Percentiles rank a stretch among this genome's conserved stretches.
Evolutionary conservation across 257 asterid species (phyloP).

Genomic region (Coffea canephora): DNA sequence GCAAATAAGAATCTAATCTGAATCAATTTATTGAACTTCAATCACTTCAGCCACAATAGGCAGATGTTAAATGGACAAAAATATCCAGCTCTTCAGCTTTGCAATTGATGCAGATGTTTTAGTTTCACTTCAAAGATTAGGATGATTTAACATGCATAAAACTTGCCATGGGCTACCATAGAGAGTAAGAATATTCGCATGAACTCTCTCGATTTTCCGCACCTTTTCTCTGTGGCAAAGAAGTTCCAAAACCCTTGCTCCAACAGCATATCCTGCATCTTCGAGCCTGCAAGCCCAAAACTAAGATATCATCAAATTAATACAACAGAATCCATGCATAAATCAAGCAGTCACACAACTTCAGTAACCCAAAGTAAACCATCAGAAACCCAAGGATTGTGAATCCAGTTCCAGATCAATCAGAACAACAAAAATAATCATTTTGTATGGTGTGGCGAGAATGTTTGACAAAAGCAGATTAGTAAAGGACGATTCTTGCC

Average conservation of each 20-base stretch:
- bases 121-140: neutral
- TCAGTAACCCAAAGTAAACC: neutral
- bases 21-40: neutral
- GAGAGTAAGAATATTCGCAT: neutral
- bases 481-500: no score
- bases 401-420: neutral
- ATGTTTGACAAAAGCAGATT: neutral
- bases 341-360: neutral
- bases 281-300: conserved; percentile 50
- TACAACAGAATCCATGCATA: neutral
- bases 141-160: neutral
- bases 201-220: conserved; percentile 11
- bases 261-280: conserved; percentile 86
- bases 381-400: neutral
- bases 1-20: neutral
- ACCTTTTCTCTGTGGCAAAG: conserved; percentile 88
- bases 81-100: neutral
- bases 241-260: conserved; percentile 77
- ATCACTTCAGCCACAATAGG: neutral
- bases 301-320: neutral
- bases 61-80: neutral
- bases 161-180: neutral
- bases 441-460: neutral
- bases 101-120: neutral
- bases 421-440: neutral